Evolutionary conservation across 1,139 yeast species (phyloP).

Genomic region (Zhuliangozyma parablackwelliae): DNA sequence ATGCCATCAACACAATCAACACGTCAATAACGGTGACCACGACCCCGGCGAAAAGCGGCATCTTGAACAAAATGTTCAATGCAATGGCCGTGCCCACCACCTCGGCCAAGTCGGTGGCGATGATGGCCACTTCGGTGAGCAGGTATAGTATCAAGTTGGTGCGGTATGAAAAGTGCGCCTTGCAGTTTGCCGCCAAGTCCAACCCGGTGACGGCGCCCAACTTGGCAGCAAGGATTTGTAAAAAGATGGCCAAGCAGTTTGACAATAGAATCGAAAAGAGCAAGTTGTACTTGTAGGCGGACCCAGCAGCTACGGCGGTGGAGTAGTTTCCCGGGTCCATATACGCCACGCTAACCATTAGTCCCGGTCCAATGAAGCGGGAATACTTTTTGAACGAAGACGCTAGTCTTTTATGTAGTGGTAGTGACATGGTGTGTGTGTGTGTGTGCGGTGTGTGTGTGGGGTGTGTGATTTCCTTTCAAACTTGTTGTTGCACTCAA

Average conservation of each 20-base stretch:
- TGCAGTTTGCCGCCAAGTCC: slow-evolving; percentile 83
- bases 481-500: too few species aligned
- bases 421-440: too few species aligned
- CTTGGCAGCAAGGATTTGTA: slow-evolving; percentile 81
- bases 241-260: slow-evolving; percentile 79
- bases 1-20: slow-evolving; percentile 77
- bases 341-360: slow-evolving; percentile 92
- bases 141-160: slow-evolving; percentile 60
- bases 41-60: slow-evolving; percentile 80
- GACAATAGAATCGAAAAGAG: slow-evolving; percentile 77
- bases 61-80: slow-evolving; percentile 68
- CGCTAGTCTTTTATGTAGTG: not conserved
- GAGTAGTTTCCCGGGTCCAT: slow-evolving; percentile 98
- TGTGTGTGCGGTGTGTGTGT: too few species aligned
- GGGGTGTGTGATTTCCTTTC: too few species aligned
- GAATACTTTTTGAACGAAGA: slow-evolving; percentile 44
- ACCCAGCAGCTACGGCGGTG: slow-evolving; percentile 91
- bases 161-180: slow-evolving; percentile 63
- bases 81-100: slow-evolving; percentile 94
- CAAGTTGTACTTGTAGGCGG: slow-evolving; percentile 77
- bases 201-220: slow-evolving; percentile 89
- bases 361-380: slow-evolving; percentile 83
- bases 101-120: slow-evolving; percentile 91
- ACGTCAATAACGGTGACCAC: slow-evolving; percentile 81
- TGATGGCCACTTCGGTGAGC: slow-evolving; percentile 82